Conservation (phyloP, 1,139 yeast genomes). For the Pichia cactophila region DNA sequence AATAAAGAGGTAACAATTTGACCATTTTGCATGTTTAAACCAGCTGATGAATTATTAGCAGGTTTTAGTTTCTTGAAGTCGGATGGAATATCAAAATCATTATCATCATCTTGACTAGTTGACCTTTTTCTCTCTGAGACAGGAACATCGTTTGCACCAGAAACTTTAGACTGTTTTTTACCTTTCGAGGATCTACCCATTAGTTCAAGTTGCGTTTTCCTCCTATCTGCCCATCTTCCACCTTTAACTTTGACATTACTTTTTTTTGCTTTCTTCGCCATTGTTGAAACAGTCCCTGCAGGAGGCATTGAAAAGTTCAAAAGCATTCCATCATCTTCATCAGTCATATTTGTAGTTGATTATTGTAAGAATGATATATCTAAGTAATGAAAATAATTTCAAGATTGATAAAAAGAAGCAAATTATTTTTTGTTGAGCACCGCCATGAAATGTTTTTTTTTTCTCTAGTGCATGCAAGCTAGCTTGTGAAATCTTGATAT, state of each 20-base stretch:
- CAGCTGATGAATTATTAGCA: not conserved
- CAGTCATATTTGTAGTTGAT: conserved; percentile 11
- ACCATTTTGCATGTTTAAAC: conserved; percentile 26
- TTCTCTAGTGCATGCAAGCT: too few relatives aligned
- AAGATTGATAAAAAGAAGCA: too few relatives aligned
- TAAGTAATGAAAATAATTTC: too few relatives aligned
- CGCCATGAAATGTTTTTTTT: not conserved
- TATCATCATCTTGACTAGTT: not conserved
- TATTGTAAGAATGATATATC: not conserved
- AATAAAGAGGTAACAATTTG: conserved; percentile 80
- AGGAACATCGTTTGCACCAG: conserved; percentile 13
- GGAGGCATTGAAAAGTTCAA: conserved; percentile 48
- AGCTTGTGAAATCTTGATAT: too few relatives aligned
- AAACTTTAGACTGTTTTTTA: conserved; percentile 1
- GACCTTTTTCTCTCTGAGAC: conserved; percentile 5
- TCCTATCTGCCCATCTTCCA: conserved; percentile 75
- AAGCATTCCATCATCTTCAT: conserved; percentile 57
- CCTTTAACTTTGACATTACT: conserved; percentile 45
- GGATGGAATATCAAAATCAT: not conserved
- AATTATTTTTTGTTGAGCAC: not conserved
- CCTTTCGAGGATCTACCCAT: conserved; percentile 36
- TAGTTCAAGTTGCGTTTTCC: conserved; percentile 45
- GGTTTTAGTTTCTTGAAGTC: conserved; percentile 5
- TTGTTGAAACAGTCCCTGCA: conserved; percentile 10
- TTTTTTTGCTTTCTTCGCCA: conserved; percentile 12